phyloP scores from a whole-genome alignment of 768 basidiomycete species.

The Coprinopsis strossmayeri region DNA sequence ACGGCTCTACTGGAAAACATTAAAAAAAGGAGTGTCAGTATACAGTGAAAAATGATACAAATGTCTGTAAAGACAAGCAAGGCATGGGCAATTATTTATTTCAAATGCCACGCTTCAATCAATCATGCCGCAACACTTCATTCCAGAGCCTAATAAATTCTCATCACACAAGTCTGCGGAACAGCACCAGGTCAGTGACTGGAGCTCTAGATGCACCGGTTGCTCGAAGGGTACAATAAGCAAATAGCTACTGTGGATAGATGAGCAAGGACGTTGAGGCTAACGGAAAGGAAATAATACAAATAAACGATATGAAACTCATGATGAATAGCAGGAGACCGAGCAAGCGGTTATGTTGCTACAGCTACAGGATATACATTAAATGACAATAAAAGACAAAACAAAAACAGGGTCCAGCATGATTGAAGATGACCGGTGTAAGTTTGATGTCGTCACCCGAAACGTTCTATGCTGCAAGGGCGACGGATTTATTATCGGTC shows the following conservation, averaged over 20 bases:
- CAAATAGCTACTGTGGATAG: neutral
- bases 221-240: neutral
- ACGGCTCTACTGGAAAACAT: neutral
- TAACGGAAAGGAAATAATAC: neutral
- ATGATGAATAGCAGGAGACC: neutral
- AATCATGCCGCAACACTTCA: too few relatives aligned
- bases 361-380: conserved; percentile 4
- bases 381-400: neutral
- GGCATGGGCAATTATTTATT: too few relatives aligned
- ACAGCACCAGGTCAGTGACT: too few relatives aligned
- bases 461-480: conserved; percentile 32
- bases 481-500: conserved; percentile 50
- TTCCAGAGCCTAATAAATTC: too few relatives aligned
- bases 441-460: too few relatives aligned
- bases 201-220: too few relatives aligned
- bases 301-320: neutral
- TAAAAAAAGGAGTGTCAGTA: neutral
- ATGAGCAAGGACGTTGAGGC: neutral
- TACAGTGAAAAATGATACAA: too few relatives aligned
- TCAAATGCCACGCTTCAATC: too few relatives aligned
- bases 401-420: neutral
- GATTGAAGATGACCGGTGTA: too few relatives aligned
- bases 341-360: neutral
- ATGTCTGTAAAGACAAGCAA: too few relatives aligned
- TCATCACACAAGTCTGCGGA: too few relatives aligned